These are phyloP conservation scores for Colletotrichum aenigma DNA, from an alignment of 2,329 filamentous ascomycete species.

Conservation along the genomic window DNA sequence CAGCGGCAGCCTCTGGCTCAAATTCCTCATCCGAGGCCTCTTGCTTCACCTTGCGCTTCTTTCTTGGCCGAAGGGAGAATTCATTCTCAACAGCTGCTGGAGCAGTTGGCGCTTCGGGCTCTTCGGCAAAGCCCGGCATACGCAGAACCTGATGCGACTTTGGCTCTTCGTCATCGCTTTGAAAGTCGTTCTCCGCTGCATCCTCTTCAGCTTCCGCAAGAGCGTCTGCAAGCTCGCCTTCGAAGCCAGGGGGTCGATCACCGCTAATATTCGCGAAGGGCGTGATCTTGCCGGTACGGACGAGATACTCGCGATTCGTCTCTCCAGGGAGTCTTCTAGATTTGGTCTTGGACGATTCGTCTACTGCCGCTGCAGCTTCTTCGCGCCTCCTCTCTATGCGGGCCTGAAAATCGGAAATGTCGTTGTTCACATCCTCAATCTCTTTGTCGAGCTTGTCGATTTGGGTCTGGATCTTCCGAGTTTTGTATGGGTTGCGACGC, in stretches of 20 bases:
- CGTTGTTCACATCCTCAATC: constrained; percentile 68
- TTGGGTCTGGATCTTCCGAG: constrained; percentile 65
- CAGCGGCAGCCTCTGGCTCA: constrained; percentile 33
- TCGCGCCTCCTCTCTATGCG: constrained; percentile 79
- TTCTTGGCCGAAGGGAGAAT: constrained; percentile 63
- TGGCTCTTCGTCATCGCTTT: constrained; percentile 49
- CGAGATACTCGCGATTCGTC: constrained; percentile 85
- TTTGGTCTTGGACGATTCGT: constrained; percentile 46
- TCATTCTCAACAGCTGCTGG: constrained; percentile 48
- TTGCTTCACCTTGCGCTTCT: constrained; percentile 51
- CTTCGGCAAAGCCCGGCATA: constrained; percentile 72
- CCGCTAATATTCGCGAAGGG: constrained; percentile 84
- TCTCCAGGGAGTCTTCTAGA: constrained; percentile 76
- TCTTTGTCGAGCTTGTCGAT: constrained; percentile 70
- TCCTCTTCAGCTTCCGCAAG: constrained; percentile 85
- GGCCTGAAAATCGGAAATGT: constrained; percentile 79
- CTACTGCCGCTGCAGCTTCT: constrained; percentile 48
- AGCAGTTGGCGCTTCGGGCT: constrained; percentile 29
- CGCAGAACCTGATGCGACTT: constrained; percentile 75
- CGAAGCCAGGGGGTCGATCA: constrained; percentile 62
- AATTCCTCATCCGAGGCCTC: constrained; percentile 52
- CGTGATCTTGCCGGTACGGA: constrained; percentile 96
- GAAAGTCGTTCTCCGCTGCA: constrained; percentile 53
- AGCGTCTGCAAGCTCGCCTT: constrained; percentile 76
- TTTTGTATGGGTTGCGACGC: constrained; percentile 51